A percentile compares a stretch with the other conserved stretches of the same genome.
phyloP scores from a whole-genome alignment of 75 land plant genomes.

The Isoetes taiwanensis region DNA sequence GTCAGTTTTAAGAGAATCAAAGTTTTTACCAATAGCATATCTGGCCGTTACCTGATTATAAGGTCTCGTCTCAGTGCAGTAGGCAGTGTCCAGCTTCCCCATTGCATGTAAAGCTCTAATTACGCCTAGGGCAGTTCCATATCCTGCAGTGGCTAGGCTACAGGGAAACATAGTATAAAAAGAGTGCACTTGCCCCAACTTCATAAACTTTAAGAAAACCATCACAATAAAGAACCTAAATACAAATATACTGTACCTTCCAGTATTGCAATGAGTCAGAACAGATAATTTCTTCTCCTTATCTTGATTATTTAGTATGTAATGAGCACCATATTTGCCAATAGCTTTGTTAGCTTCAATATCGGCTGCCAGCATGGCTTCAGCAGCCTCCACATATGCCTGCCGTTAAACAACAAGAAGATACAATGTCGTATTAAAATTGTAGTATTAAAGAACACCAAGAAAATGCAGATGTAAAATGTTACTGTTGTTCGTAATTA shows the following conservation, averaged over 20 bases:
- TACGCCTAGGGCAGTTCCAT: slow-evolving; percentile 96
- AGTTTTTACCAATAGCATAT: too few species aligned
- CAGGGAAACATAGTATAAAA: too few species aligned
- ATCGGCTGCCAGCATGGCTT: slow-evolving; percentile 68
- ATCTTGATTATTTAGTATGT: slow-evolving; percentile 20
- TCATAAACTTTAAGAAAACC: too few species aligned
- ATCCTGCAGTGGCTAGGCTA: slow-evolving; percentile 96
- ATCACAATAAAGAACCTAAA: too few species aligned
- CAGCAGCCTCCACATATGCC: slow-evolving; percentile 82
- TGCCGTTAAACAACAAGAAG: slow-evolving; percentile 9
- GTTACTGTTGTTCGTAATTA: neutral
- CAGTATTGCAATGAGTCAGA: slow-evolving; percentile 95
- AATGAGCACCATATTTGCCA: slow-evolving; percentile 61
- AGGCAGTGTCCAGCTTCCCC: slow-evolving; percentile 57
- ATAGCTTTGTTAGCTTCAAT: slow-evolving; percentile 75
- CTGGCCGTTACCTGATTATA: slow-evolving; percentile 64
- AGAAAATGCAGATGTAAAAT: neutral
- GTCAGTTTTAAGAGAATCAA: too few species aligned
- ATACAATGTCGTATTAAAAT: neutral
- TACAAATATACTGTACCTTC: too few species aligned
- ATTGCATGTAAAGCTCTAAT: slow-evolving; percentile 61
- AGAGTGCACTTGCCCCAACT: too few species aligned
- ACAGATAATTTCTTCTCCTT: slow-evolving; percentile 32
- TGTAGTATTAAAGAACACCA: neutral
- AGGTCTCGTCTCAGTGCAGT: slow-evolving; percentile 91